A percentile compares a stretch with the other conserved stretches of the same genome.
Evolutionary conservation across 495 filamentous ascomycete genomes (phyloP).

Genomic region (Talaromyces wortmannii): DNA sequence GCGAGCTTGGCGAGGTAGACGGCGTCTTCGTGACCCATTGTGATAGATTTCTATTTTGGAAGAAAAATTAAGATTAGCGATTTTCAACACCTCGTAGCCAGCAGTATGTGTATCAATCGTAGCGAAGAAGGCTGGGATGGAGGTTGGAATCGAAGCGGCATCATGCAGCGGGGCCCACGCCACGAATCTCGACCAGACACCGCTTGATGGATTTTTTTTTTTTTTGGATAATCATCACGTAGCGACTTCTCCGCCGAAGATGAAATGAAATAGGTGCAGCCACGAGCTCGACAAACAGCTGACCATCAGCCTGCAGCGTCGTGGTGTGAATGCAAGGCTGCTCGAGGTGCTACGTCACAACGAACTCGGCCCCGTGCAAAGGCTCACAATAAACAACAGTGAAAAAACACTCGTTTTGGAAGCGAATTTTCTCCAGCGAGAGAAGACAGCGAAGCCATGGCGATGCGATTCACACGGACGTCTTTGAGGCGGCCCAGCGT

Average conservation of each 20-base stretch:
- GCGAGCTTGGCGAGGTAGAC: slow-evolving; percentile 99
- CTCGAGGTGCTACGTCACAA: slow-evolving; percentile 4
- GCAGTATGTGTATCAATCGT: no score
- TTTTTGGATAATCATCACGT: no score
- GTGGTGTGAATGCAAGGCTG: background rate
- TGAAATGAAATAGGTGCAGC: no score
- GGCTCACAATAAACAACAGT: background rate
- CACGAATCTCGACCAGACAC: no score
- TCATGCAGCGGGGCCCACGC: no score
- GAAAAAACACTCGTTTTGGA: background rate
- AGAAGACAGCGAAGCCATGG: background rate
- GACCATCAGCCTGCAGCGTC: background rate
- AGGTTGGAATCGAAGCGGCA: no score
- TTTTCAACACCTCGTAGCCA: background rate
- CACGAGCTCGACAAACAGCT: background rate
- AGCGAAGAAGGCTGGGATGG: no score
- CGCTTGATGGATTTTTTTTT: background rate
- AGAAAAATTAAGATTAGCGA: slow-evolving; percentile 5
- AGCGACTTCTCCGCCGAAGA: no score
- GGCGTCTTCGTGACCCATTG: slow-evolving; percentile 98
- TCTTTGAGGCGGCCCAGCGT: background rate
- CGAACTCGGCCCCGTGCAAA: background rate
- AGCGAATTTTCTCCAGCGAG: background rate
- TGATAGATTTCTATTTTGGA: slow-evolving; percentile 31
- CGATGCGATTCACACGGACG: slow-evolving; percentile 9